phyloP scores from a whole-genome alignment of 2,329 filamentous ascomycete genomes.

The Coleophoma cylindrospora region DNA sequence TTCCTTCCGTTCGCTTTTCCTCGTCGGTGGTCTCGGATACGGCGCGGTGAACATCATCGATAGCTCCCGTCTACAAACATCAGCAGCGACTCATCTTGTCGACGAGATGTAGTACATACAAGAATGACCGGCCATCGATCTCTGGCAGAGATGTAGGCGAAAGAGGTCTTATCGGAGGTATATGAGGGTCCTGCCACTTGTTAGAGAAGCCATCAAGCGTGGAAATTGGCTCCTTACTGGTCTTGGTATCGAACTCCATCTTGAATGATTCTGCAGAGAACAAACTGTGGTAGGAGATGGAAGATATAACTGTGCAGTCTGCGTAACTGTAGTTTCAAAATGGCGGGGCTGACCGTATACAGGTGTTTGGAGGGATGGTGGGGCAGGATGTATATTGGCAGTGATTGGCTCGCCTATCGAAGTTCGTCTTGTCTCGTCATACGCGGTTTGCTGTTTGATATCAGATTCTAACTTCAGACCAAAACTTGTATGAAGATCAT shows the following conservation, averaged over 20 bases:
- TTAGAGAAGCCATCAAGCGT: background rate
- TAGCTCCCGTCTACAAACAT: conserved; percentile 68
- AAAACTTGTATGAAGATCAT: no score
- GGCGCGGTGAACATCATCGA: conserved; percentile 88
- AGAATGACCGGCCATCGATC: conserved; percentile 93
- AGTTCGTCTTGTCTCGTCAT: no score
- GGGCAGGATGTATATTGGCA: background rate
- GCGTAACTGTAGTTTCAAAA: background rate
- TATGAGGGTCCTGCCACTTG: conserved; percentile 59
- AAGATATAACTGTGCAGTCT: background rate
- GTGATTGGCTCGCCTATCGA: no score
- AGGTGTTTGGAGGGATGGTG: background rate
- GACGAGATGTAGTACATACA: conserved; percentile 36
- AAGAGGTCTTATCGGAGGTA: conserved; percentile 80
- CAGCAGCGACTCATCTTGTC: conserved; percentile 7
- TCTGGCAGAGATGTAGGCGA: conserved; percentile 78
- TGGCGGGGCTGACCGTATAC: background rate
- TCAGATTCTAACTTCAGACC: no score
- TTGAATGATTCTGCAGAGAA: conserved; percentile 1
- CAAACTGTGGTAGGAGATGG: background rate
- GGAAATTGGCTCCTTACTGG: conserved; percentile 44
- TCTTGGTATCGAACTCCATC: conserved; percentile 75
- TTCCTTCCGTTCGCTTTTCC: conserved; percentile 72
- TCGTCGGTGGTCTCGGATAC: conserved; percentile 49
- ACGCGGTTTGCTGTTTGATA: no score